phyloP scores from a whole-genome alignment of 2,329 filamentous ascomycete genomes.

The Phialophora chinensis region DNA sequence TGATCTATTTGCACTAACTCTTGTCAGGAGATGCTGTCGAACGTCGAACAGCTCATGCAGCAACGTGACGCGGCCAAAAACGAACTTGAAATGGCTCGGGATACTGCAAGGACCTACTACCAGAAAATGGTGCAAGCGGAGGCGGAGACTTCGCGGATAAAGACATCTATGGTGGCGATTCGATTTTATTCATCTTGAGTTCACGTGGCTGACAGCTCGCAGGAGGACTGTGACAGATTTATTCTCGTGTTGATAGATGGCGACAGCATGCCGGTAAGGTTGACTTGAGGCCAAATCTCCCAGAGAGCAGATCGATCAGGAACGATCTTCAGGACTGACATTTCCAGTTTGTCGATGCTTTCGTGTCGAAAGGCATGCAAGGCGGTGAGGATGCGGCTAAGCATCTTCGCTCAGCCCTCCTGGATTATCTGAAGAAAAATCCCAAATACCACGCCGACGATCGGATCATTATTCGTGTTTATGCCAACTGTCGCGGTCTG shows the following conservation, averaged over 20 bases:
- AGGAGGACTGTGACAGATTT: slow-evolving; percentile 37
- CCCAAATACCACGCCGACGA: slow-evolving; percentile 39
- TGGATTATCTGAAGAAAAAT: slow-evolving; percentile 30
- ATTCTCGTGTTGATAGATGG: slow-evolving; percentile 42
- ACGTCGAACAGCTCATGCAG: slow-evolving; percentile 28
- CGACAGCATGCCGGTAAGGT: slow-evolving; percentile 47
- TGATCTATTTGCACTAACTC: slow-evolving; percentile 12
- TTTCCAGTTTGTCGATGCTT: slow-evolving; percentile 33
- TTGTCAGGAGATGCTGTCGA: slow-evolving; percentile 27
- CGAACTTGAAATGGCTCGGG: slow-evolving; percentile 34
- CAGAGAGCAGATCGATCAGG: not conserved
- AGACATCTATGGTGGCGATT: slow-evolving; percentile 31
- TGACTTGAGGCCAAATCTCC: not conserved
- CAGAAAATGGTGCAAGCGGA: slow-evolving; percentile 33
- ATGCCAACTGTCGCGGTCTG: slow-evolving; percentile 49
- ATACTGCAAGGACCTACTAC: slow-evolving; percentile 32
- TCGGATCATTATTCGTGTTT: slow-evolving; percentile 47
- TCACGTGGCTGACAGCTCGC: slow-evolving; percentile 23
- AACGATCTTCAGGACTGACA: slow-evolving; percentile 17
- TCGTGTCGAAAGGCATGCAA: slow-evolving; percentile 29
- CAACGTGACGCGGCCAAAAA: slow-evolving; percentile 30
- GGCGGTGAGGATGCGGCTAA: slow-evolving; percentile 37
- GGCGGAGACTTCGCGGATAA: slow-evolving; percentile 25
- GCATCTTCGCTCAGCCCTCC: slow-evolving; percentile 31
- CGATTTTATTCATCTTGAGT: not conserved